These are phyloP conservation scores for Marvania coccoides DNA, from an alignment of 139 green algal species.

Conservation along the genomic window DNA sequence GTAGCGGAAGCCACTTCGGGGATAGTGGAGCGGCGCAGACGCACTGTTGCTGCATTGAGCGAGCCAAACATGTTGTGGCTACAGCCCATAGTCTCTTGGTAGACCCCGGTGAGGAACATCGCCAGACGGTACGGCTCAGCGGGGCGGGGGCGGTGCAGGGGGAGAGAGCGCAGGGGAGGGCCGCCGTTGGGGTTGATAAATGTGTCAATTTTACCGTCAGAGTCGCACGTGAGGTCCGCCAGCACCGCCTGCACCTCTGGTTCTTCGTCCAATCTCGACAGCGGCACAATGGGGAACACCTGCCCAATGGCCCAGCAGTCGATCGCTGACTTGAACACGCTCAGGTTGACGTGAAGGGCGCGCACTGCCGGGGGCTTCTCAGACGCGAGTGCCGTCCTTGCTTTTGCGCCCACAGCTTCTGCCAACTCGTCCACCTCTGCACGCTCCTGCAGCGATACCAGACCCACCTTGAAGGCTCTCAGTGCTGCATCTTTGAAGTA, in stretches of 20 bases:
- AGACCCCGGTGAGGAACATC: constrained; percentile 40
- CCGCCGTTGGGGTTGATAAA: constrained; percentile 40
- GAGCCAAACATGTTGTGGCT: constrained; percentile 63
- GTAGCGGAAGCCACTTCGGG: not conserved
- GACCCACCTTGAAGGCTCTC: constrained; percentile 53
- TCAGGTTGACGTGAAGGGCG: constrained; percentile 42
- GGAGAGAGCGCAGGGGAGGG: constrained; percentile 22
- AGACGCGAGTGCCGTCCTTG: not conserved
- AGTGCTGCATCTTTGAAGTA: constrained; percentile 59
- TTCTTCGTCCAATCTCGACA: constrained; percentile 33
- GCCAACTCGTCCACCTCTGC: constrained; percentile 19
- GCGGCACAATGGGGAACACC: constrained; percentile 60
- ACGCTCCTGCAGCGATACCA: constrained; percentile 50
- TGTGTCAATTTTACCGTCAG: constrained; percentile 44
- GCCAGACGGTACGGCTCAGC: constrained; percentile 41
- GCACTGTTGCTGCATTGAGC: constrained; percentile 35
- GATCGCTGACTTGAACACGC: constrained; percentile 48
- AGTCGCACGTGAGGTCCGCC: constrained; percentile 61
- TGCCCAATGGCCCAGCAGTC: constrained; percentile 64
- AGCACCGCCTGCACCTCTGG: constrained; percentile 39
- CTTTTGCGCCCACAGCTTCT: not conserved
- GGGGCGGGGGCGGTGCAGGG: constrained; percentile 35
- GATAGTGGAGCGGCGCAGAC: not conserved
- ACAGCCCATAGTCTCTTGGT: constrained; percentile 56
- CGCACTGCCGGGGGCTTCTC: not conserved